Percentiles rank a stretch among this genome's conserved stretches.
phyloP scores from a whole-genome alignment of 2,329 filamentous ascomycete species.

The Colletotrichum sp. region DNA sequence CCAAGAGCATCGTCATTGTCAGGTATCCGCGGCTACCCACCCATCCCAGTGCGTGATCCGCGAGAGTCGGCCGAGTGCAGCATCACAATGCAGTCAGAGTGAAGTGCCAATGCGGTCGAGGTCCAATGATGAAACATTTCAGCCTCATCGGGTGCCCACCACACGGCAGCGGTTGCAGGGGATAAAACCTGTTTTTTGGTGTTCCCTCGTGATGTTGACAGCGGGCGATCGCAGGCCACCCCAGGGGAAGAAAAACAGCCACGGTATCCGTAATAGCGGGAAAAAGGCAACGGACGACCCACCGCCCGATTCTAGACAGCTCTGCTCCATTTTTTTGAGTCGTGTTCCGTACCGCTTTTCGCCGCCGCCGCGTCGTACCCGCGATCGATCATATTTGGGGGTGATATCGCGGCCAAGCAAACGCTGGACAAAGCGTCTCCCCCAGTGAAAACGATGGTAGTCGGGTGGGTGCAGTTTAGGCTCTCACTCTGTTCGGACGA shows the following conservation, averaged over 20 bases:
- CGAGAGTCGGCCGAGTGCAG: constrained; percentile 7
- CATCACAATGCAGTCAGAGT: constrained; percentile 11
- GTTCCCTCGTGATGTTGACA: constrained; percentile 2
- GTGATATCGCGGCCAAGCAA: neutral
- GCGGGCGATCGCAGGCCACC: constrained; percentile 13
- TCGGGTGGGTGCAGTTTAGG: constrained; percentile 11
- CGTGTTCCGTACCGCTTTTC: constrained; percentile 10
- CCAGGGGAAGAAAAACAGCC: neutral
- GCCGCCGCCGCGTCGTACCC: constrained; percentile 6
- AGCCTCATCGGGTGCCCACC: constrained; percentile 17
- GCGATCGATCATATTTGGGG: constrained; percentile 18
- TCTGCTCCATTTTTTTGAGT: constrained; percentile 10
- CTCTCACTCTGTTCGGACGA: constrained; percentile 8
- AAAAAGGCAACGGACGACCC: neutral
- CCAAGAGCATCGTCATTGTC: neutral
- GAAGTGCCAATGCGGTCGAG: constrained; percentile 10
- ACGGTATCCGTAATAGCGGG: neutral
- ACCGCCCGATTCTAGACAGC: neutral
- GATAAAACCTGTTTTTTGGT: constrained; percentile 18
- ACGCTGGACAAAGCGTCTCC: constrained; percentile 6
- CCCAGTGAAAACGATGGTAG: neutral
- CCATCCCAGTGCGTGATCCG: neutral
- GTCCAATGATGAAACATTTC: constrained; percentile 22
- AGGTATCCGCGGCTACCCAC: neutral
- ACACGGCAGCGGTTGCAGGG: neutral